Base-by-base conservation (phyloP, 208 protist genomes). In the Naegleria lovaniensis region DNA sequence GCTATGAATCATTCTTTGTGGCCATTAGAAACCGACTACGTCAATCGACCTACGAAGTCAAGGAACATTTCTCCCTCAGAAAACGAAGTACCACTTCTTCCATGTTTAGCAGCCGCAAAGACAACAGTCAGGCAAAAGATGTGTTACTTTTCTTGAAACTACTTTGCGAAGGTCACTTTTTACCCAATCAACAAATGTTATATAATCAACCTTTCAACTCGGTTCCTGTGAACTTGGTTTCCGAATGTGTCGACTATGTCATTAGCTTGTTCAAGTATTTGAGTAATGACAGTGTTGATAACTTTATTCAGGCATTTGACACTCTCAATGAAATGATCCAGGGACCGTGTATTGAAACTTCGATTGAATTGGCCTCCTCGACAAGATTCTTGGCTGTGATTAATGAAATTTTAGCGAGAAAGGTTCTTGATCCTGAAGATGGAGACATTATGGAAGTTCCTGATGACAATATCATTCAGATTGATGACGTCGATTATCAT, bases 121-220 rank as follows among this genome's bases (percentile, higher is more conserved):
- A 75, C 25, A 79, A 79, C 36, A 36, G 25, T 33, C 67, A 79
- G n/a, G 67, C 29, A 36, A 36, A 36, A 13, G 67, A 43, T 0
- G 22, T 95, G 88, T 88, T 96, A 76, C 90, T 90, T 87, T 92
- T 96, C 40, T 75, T 96, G 19, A 93, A 96, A 92, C 93, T 95
- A 41, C 79, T 96, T 33, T 96, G 94, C 89, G 94, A 95, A 0
- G 94, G 94, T 3, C 94, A 96, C 90, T 94, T 92, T 89, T 52
- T 85, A 7, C 91, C 91, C 6, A 79, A 95, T 67, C 95, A 96
- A 92, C 93, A 94, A 6, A 95, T 95, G 85, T 90, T 96, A 3
- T 83, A 93, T 9, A 86, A 92, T 48, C 95, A 96, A 94, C 93
- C 93, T 2, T 93, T 94, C 67, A 96, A 94, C 84, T 91, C 93